These are phyloP conservation scores for Ophiostoma himal-ulmi DNA, from an alignment of 2,329 filamentous ascomycete species.

Conservation along the genomic window DNA sequence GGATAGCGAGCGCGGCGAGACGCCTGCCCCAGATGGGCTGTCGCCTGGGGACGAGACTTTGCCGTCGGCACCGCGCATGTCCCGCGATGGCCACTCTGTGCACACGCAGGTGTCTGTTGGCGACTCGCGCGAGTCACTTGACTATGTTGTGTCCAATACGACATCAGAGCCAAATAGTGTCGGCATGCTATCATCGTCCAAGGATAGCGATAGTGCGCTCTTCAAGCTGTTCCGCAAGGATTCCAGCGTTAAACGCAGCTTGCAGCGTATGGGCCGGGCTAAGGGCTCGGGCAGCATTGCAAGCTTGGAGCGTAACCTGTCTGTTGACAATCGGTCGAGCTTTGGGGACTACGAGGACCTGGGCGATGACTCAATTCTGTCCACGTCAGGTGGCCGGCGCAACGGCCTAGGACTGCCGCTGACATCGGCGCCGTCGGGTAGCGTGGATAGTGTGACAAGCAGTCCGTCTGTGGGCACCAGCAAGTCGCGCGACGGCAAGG, in stretches of 20 bases:
- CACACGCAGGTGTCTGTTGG: slow-evolving; percentile 54
- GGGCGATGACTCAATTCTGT: slow-evolving; percentile 38
- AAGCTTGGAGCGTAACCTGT: slow-evolving; percentile 52
- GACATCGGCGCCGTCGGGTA: slow-evolving; percentile 5
- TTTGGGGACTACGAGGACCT: slow-evolving; percentile 52
- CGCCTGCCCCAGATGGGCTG: slow-evolving; percentile 14
- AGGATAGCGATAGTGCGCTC: slow-evolving; percentile 48
- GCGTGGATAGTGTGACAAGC: slow-evolving; percentile 31
- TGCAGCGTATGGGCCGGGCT: slow-evolving; percentile 45
- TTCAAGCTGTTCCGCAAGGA: slow-evolving; percentile 63
- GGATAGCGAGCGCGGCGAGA: slow-evolving; percentile 25
- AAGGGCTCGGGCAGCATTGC: slow-evolving; percentile 51
- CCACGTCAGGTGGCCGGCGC: slow-evolving; percentile 22
- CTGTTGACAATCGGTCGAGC: slow-evolving; percentile 49
- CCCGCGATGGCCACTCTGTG: slow-evolving; percentile 52
- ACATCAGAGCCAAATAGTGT: slow-evolving; percentile 47
- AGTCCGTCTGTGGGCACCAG: slow-evolving; percentile 52
- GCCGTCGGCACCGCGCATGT: slow-evolving; percentile 50
- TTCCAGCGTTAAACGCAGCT: slow-evolving; percentile 59
- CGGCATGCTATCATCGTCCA: slow-evolving; percentile 38
- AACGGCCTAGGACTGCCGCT: slow-evolving; percentile 30
- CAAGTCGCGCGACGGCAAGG: slow-evolving; percentile 33
- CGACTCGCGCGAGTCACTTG: slow-evolving; percentile 56
- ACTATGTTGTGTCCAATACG: slow-evolving; percentile 51
- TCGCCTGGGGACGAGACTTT: slow-evolving; percentile 36